These are phyloP conservation scores for Piromyces finnis DNA, from an alignment of 192 early-diverging fungal species.

Conservation along the genomic window DNA sequence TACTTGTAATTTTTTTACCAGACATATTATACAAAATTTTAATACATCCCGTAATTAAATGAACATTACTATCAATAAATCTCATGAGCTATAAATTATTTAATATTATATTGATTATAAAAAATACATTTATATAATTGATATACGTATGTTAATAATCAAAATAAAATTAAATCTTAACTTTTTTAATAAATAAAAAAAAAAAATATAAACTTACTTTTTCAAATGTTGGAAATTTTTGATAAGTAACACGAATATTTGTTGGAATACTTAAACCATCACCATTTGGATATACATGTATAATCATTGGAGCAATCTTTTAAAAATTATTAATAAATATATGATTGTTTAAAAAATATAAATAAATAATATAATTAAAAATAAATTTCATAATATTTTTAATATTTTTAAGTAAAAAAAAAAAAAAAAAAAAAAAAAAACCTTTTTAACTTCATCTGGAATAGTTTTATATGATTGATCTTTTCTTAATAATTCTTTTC, in stretches of 20 bases:
- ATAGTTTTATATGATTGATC: not conserved
- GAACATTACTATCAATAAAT: not conserved
- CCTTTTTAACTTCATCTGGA: not conserved
- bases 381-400: too few species aligned
- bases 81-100: not conserved
- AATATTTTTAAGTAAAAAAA: too few species aligned
- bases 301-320: not conserved
- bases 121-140: too few species aligned
- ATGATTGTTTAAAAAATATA: too few species aligned
- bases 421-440: not conserved
- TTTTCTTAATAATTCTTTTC: not conserved
- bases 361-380: too few species aligned
- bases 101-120: too few species aligned
- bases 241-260: not conserved
- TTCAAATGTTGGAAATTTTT: not conserved
- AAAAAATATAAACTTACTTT: not conserved
- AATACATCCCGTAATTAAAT: not conserved
- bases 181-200: too few species aligned
- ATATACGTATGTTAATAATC: too few species aligned
- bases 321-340: too few species aligned
- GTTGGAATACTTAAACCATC: not conserved
- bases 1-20: not conserved
- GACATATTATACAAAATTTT: not conserved
- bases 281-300: not conserved
- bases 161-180: too few species aligned